Evolutionary conservation across 2,329 filamentous ascomycete species (phyloP).

Genomic region (Cryphonectria naterciae): DNA sequence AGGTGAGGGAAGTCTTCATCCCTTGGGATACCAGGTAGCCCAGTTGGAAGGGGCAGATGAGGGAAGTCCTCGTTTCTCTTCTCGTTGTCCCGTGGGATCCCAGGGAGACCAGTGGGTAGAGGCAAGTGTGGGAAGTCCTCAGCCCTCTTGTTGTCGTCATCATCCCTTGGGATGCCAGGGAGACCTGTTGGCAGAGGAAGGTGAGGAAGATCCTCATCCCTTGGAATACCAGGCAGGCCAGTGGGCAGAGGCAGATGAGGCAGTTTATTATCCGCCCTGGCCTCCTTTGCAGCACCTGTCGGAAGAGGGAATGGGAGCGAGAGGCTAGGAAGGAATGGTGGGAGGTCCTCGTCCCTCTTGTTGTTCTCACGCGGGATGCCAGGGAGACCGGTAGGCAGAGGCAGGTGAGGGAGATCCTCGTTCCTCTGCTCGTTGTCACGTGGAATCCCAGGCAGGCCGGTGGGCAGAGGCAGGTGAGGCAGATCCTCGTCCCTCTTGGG

Average conservation of each 20-base stretch:
- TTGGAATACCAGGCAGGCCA: neutral
- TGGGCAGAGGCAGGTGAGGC: neutral
- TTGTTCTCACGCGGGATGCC: neutral
- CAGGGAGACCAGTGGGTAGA: slow-evolving; percentile 8
- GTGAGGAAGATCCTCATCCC: slow-evolving; percentile 2
- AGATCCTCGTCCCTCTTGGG: slow-evolving; percentile 11
- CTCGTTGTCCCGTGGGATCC: neutral
- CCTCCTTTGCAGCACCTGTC: neutral
- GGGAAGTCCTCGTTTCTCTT: neutral
- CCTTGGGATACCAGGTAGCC: neutral
- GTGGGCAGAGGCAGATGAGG: slow-evolving; percentile 10
- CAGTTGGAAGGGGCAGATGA: slow-evolving; percentile 3
- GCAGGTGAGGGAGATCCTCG: slow-evolving; percentile 3
- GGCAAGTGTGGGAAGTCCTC: neutral
- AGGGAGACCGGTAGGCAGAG: neutral
- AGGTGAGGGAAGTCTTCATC: too few species aligned
- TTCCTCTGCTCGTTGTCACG: too few species aligned
- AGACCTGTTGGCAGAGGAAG: neutral
- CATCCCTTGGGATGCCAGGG: neutral
- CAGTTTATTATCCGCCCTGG: neutral
- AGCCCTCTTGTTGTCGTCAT: neutral
- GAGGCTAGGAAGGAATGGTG: neutral
- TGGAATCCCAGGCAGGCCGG: too few species aligned
- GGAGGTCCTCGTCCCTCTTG: slow-evolving; percentile 3
- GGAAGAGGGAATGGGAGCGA: neutral